These are phyloP conservation scores for Penicillium manginii DNA, from an alignment of 495 filamentous ascomycete genomes.

Conservation along the genomic window DNA sequence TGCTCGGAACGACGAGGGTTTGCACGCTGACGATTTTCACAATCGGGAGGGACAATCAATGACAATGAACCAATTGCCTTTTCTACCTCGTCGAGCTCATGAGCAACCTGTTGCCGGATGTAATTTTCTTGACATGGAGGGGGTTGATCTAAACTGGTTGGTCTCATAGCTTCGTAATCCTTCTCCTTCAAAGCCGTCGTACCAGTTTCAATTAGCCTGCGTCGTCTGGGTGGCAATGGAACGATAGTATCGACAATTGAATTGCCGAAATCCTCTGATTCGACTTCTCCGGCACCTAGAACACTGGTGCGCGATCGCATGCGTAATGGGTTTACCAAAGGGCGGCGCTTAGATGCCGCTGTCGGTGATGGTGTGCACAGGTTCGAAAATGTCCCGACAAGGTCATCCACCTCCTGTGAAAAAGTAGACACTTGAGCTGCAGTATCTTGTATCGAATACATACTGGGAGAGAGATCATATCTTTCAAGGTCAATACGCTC, in stretches of 20 bases:
- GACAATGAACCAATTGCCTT: constrained; percentile 25
- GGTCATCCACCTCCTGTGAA: constrained; percentile 31
- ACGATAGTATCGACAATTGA: constrained; percentile 10
- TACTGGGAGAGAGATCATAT: constrained; percentile 23
- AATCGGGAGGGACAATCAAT: constrained; percentile 13
- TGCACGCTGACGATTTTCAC: neutral
- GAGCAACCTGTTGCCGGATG: neutral
- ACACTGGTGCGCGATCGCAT: constrained; percentile 17
- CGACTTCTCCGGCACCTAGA: constrained; percentile 11
- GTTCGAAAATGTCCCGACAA: constrained; percentile 35
- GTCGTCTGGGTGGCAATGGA: constrained; percentile 2
- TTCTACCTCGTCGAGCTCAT: constrained; percentile 23
- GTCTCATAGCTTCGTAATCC: neutral
- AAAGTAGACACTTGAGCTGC: neutral
- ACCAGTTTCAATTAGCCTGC: constrained; percentile 23
- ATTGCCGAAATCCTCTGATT: constrained; percentile 18
- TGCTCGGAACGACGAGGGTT: neutral
- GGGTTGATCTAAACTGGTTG: neutral
- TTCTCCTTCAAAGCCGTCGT: constrained; percentile 19
- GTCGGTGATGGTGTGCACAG: constrained; percentile 26
- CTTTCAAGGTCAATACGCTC: constrained; percentile 14
- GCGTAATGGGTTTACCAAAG: constrained; percentile 17
- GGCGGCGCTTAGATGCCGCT: constrained; percentile 30
- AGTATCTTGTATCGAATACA: constrained; percentile 19
- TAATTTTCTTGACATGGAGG: neutral